Evolutionary conservation across 106 monocot species (phyloP), one percentile per base, ranked within the genome.

Genomic region (Platanthera zijinensis): DNA sequence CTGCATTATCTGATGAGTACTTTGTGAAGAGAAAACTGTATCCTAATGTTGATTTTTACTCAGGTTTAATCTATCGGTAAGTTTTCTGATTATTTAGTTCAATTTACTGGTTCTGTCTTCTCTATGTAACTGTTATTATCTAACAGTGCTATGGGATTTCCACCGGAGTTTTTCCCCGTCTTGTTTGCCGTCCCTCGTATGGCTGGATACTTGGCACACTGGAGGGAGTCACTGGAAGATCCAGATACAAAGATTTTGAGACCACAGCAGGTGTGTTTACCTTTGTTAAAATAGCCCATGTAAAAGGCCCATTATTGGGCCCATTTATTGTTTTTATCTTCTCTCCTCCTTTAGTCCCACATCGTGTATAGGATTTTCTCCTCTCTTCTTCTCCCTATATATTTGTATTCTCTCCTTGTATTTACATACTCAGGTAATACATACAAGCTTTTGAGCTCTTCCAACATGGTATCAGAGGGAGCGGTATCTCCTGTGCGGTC

Each of bases 171-270:
- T 77, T 99, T 99, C 51, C 75, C 94, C 46, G 89, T 94, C 59
- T 75, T 94, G 73, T 94, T 99, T 88, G 97, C 91, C 1, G 88
- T 99, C 50, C 92, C 97, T 71, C 88, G 97, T 7, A 99, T 99
- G 97, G 94, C 91, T 80, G 97, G 97, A 21, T 99, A 88, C 52
- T 81, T 99, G 54, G 81, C 94, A 67, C 97, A 99, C 77, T 99
- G 97, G 97, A 81, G 89, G 51, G 97, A 99, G 71, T 99, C 97
- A 22, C 89, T 99, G 14, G 89, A 94, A 85, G 97, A 94, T 83
- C 94, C 97, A 62, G 97, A 99, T 72, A 94, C 92, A n/a, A 99
- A 99, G 83, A 99, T 99, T 74, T 92, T 94, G 86, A 89, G 97
- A 73, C 97, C 94, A 14, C 94, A 91, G 68, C 82, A 99, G 97